Base-by-base conservation (phyloP, 2,329 filamentous ascomycete genomes). In the Pleoardoris graminearum region DNA sequence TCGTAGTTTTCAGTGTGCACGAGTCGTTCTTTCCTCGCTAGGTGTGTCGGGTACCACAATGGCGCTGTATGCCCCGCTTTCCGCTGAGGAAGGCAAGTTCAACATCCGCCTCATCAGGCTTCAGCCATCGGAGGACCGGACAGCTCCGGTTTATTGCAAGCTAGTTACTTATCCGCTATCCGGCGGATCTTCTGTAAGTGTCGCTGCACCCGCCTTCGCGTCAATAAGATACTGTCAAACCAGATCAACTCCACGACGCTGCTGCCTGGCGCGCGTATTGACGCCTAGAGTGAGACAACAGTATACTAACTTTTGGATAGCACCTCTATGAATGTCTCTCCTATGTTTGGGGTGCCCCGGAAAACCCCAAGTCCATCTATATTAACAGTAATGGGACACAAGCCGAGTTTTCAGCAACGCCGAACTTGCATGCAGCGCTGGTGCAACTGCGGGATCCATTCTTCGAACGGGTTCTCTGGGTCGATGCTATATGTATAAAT, bases 381-480 rank as follows among this genome's bases (percentile, higher is more conserved):
- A 27, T 49, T 11, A 3, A 41, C n/a, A 33, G 3, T 7, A 19
- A 14, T 14, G 29, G 41, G 7, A 29, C 16, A 12, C 16, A 14
- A 1, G 1, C 25, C 36, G 2, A 32, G 3, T 32, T 49, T 25
- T 0, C 5, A 1, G 29, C 46, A 7, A 49, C 46, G 7, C 35
- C 10, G 5, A 50, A 50, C 25, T 25, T 50, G 3, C 23, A 50
- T 29, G 48, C 39, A 37, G 48, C 48, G 8, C 32, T 46, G 19
- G n/a, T 43, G 7, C 43, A 48, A 14, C 39, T 47, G 3, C 45
- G 41, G 1, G 23, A 46, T 19, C 39, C 37, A 2, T 10, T 17
- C 1, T 35, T 35, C 14, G 45, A 53, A 25, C 27, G 38, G 21
- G 21, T 48, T 1, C 14, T 54, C 2, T 61, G 59, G 59, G 22